A percentile compares a stretch with the other conserved stretches of the same genome.
Evolutionary conservation across 2,329 filamentous ascomycete species (phyloP).

Genomic region (Zelopaecilomyces penicillatus): DNA sequence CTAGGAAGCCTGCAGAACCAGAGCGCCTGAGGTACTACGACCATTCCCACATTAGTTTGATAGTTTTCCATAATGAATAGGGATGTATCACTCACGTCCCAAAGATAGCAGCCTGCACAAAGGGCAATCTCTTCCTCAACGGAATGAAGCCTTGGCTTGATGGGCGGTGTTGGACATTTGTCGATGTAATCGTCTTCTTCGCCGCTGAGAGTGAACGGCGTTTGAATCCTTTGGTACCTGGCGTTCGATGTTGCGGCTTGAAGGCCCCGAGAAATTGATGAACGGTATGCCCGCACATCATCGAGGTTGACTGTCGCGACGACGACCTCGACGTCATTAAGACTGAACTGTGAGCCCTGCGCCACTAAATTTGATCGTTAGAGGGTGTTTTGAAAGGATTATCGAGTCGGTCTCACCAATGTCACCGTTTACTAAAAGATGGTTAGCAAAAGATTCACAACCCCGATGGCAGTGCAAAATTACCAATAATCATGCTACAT

Average conservation of each 20-base stretch:
- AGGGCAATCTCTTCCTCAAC: constrained; percentile 62
- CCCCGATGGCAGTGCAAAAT: background rate
- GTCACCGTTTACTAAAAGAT: background rate
- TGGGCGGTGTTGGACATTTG: too few species aligned
- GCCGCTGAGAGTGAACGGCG: too few species aligned
- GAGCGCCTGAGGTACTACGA: constrained; percentile 41
- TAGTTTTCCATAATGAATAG: too few species aligned
- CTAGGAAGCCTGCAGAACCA: constrained; percentile 42
- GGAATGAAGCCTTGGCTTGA: constrained; percentile 42
- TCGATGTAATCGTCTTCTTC: too few species aligned
- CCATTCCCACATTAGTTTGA: too few species aligned
- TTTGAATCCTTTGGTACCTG: too few species aligned
- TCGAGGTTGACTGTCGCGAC: constrained; percentile 62
- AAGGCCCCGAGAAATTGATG: constrained; percentile 5
- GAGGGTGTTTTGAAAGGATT: constrained; percentile 37
- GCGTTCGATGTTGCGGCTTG: constrained; percentile 6
- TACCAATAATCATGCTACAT: constrained; percentile 22
- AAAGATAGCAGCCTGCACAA: constrained; percentile 58
- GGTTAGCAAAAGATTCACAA: constrained; percentile 12
- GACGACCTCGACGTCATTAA: constrained; percentile 58
- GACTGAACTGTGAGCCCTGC: constrained; percentile 54
- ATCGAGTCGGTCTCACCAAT: background rate
- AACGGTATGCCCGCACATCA: constrained; percentile 43
- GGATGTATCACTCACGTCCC: constrained; percentile 31
- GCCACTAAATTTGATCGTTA: constrained; percentile 53